Percentiles rank a stretch among this genome's conserved stretches.
These are phyloP conservation scores for Nitzschia sp. DNA, from an alignment of 108 stramenopile genomes.

Conservation along the genomic window DNA sequence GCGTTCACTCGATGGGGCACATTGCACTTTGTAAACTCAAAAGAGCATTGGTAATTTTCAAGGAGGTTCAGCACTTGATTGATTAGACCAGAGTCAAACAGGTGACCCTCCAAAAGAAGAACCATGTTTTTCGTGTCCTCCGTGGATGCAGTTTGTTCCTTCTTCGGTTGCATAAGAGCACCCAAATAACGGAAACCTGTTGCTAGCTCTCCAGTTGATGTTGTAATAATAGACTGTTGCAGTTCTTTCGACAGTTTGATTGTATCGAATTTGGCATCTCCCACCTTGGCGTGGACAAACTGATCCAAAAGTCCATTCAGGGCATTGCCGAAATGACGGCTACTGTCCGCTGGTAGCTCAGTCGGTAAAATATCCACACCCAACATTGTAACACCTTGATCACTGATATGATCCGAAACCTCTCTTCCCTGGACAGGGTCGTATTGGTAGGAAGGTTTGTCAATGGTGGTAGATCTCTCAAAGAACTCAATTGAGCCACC, in stretches of 20 bases:
- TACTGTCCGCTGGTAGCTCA: slow-evolving; percentile 76
- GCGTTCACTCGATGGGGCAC: slow-evolving; percentile 27
- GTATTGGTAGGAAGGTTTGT: slow-evolving; percentile 70
- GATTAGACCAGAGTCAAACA: slow-evolving; percentile 86
- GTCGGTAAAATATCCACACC: slow-evolving; percentile 84
- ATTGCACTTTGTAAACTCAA: slow-evolving; percentile 60
- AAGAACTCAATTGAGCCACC: slow-evolving; percentile 76
- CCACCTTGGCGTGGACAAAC: slow-evolving; percentile 4
- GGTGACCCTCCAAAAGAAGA: slow-evolving; percentile 32
- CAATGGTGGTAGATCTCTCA: slow-evolving; percentile 68
- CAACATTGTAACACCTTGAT: slow-evolving; percentile 57
- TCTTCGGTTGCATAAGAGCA: slow-evolving; percentile 18
- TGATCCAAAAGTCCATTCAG: slow-evolving; percentile 30
- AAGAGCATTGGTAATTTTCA: slow-evolving; percentile 57
- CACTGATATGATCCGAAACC: slow-evolving; percentile 39
- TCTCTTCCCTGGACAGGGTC: slow-evolving; percentile 52
- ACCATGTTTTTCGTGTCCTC: slow-evolving; percentile 12
- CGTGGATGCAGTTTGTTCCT: slow-evolving; percentile 1
- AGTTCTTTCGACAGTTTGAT: slow-evolving; percentile 5
- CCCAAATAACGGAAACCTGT: slow-evolving; percentile 23
- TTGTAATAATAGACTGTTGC: slow-evolving; percentile 32
- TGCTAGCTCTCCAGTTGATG: slow-evolving; percentile 12
- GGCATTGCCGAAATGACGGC: slow-evolving; percentile 80
- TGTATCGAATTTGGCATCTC: neutral
- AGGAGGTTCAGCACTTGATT: slow-evolving; percentile 79